A percentile compares a stretch with the other conserved stretches of the same genome.
Conservation (phyloP, 2,329 filamentous ascomycete genomes). For the Diaporthe citri region DNA sequence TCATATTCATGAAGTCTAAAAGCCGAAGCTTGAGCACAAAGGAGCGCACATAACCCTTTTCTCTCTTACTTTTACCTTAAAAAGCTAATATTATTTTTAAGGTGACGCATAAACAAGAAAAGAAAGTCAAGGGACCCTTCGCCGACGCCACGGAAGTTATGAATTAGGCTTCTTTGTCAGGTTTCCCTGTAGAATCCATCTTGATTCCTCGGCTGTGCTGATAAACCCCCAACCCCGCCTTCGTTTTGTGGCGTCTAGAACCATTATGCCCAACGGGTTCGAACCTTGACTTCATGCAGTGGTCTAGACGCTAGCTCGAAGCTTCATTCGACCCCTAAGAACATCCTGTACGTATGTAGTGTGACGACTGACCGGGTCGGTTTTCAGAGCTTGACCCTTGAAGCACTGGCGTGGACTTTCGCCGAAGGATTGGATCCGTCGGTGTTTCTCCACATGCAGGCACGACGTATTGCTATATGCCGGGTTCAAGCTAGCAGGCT, state of each 20-base stretch:
- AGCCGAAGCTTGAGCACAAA: neutral
- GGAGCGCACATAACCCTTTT: too few species aligned
- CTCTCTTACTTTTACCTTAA: too few species aligned
- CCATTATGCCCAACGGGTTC: neutral
- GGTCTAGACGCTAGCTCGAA: conserved; percentile 4
- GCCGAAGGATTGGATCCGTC: neutral
- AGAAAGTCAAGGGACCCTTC: too few species aligned
- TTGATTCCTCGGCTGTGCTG: neutral
- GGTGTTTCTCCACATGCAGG: conserved; percentile 19
- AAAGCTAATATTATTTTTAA: too few species aligned
- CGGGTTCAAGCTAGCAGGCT: neutral
- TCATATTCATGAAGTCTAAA: neutral
- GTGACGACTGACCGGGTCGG: neutral
- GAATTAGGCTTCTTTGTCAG: too few species aligned
- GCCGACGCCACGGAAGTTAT: too few species aligned
- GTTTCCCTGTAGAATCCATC: too few species aligned
- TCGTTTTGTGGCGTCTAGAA: neutral
- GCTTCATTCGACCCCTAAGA: neutral
- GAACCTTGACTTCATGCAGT: neutral
- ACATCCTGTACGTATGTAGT: neutral
- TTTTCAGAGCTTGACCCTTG: neutral
- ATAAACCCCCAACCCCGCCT: neutral
- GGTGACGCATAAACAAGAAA: too few species aligned
- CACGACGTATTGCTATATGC: neutral
- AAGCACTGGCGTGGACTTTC: neutral